Evolutionary conservation across 1,284 basidiomycete species (phyloP).

Genomic region (Cutaneotrichosporon mucoides): DNA sequence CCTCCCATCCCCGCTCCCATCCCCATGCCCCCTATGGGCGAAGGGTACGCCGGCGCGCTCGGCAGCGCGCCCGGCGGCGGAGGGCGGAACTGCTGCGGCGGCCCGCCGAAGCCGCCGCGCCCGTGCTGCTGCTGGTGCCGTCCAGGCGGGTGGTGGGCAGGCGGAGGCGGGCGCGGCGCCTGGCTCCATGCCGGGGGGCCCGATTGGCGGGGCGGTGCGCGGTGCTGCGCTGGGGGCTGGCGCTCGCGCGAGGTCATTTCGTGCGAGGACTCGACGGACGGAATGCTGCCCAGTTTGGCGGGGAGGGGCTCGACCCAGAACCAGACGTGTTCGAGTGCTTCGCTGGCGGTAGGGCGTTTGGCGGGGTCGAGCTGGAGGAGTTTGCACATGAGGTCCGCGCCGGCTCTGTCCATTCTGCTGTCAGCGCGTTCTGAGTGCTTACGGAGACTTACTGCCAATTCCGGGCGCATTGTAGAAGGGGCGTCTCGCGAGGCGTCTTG

Average conservation of each 20-base stretch:
- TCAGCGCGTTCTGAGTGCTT: background rate
- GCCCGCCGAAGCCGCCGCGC: background rate
- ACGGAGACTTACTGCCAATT: constrained; percentile 32
- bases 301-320: constrained; percentile 76
- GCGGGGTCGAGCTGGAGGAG: constrained; percentile 55
- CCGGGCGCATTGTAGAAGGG: constrained; percentile 24
- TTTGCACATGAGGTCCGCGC: constrained; percentile 49
- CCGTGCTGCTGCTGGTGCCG: background rate
- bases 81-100: background rate
- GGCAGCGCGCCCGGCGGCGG: background rate
- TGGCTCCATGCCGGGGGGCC: constrained; percentile 3
- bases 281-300: constrained; percentile 62
- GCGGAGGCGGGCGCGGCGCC: background rate
- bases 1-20: no score
- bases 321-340: constrained; percentile 54
- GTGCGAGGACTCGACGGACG: constrained; percentile 34
- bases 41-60: constrained; percentile 1
- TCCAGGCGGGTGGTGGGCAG: background rate
- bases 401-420: constrained; percentile 36
- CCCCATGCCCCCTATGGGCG: background rate
- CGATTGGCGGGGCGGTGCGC: background rate
- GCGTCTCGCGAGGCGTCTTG: constrained; percentile 17
- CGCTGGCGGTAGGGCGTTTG: constrained; percentile 53
- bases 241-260: constrained; percentile 38
- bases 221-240: background rate